Conservation (phyloP, 2,329 filamentous ascomycete genomes). For the Lachnellula cervina region DNA sequence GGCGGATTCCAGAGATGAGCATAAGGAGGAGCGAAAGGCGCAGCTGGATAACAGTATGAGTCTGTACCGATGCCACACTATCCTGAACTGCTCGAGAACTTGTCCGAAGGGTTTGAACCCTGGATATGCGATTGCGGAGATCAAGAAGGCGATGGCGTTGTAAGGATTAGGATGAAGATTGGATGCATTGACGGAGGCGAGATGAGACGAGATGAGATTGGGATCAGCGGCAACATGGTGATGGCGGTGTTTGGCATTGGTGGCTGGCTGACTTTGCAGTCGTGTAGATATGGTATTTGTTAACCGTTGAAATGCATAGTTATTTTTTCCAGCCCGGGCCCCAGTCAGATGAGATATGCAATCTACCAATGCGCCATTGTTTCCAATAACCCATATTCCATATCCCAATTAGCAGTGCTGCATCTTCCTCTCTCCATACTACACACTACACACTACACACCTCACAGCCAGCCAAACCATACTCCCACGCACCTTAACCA, state of each 20-base stretch:
- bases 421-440: too few species aligned
- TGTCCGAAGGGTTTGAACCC: conserved; percentile 99
- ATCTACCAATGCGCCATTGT: too few species aligned
- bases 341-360: too few species aligned
- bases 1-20: conserved; percentile 89
- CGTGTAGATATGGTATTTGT: conserved; percentile 13
- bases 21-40: conserved; percentile 78
- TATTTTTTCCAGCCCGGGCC: background rate
- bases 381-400: too few species aligned
- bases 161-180: conserved; percentile 16
- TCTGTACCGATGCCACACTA: conserved; percentile 97
- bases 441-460: too few species aligned
- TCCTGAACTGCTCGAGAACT: conserved; percentile 95
- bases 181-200: conserved; percentile 1
- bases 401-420: too few species aligned
- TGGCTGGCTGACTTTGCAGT: conserved; percentile 15
- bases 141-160: conserved; percentile 90
- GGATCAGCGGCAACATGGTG: background rate
- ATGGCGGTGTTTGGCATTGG: conserved; percentile 8
- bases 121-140: conserved; percentile 89
- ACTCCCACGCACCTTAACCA: too few species aligned
- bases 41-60: conserved; percentile 98
- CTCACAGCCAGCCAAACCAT: too few species aligned
- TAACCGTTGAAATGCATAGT: conserved; percentile 6
- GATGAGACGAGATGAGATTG: conserved; percentile 2